Evolutionary conservation across 148 eudicot species (phyloP).

Genomic region (Amaranthus hypochondriacus): DNA sequence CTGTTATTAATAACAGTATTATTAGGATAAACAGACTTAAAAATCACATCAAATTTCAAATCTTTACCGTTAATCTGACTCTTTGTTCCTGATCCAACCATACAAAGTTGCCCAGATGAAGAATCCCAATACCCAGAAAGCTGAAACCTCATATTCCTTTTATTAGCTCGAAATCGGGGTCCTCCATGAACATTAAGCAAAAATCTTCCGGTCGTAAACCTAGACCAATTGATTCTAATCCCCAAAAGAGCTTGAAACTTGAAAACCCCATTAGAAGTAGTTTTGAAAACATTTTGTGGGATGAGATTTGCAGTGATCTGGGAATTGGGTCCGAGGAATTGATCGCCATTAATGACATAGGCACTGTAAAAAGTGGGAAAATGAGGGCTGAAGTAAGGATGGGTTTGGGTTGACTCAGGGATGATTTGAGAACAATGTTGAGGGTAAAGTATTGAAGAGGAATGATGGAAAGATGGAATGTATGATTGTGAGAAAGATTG

Average conservation of each 20-base stretch:
- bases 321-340: conserved; percentile 19
- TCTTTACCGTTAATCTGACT: conserved; percentile 7
- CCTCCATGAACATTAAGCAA: conserved; percentile 44
- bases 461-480: not conserved
- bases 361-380: conserved; percentile 35
- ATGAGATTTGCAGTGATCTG: conserved; percentile 26
- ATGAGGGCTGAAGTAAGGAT: conserved; percentile 3
- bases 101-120: conserved; percentile 53
- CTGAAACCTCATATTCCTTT: conserved; percentile 21
- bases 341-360: conserved; percentile 26
- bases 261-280: conserved; percentile 30
- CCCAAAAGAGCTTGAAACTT: conserved; percentile 29
- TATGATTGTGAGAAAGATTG: not conserved
- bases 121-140: conserved; percentile 67
- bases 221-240: conserved; percentile 9
- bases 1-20: conserved; percentile 40
- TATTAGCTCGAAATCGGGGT: conserved; percentile 24
- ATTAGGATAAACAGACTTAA: conserved; percentile 60
- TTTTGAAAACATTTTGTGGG: conserved; percentile 24
- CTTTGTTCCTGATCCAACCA: conserved; percentile 59
- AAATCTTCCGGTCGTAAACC: conserved; percentile 15
- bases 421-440: conserved; percentile 46
- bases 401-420: conserved; percentile 25
- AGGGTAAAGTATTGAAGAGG: conserved; percentile 38
- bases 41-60: conserved; percentile 31